These are phyloP conservation scores for Chaetomium globosum DNA, from an alignment of 2,329 filamentous ascomycete species.

Conservation along the genomic window DNA sequence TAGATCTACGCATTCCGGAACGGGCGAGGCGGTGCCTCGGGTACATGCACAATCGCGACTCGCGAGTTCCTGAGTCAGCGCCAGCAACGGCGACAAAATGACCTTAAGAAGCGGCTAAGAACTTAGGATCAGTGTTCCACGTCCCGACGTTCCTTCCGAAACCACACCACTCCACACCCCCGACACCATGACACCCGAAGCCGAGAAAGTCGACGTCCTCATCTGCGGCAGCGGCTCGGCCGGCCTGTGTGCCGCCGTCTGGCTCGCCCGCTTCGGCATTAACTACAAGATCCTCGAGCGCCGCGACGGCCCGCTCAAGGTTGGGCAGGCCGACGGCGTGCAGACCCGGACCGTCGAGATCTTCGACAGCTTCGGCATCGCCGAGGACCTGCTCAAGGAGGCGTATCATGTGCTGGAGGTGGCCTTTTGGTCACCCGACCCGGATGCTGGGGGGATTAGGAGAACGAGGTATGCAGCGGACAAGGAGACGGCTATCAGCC, in stretches of 20 bases:
- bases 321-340: constrained; percentile 66
- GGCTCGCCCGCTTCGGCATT: constrained; percentile 62
- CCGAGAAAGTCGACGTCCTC: constrained; percentile 53
- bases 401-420: constrained; percentile 62
- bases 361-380: constrained; percentile 61
- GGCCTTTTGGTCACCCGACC: constrained; percentile 55
- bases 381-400: constrained; percentile 57
- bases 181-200: constrained; percentile 21
- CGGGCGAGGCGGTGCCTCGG: constrained; percentile 1
- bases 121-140: background rate
- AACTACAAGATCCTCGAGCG: constrained; percentile 61
- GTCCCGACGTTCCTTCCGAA: background rate
- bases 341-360: constrained; percentile 65
- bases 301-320: constrained; percentile 55
- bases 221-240: constrained; percentile 65
- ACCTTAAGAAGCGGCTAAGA: background rate
- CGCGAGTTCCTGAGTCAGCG: constrained; percentile 4
- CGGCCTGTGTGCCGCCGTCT: constrained; percentile 62
- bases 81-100: background rate
- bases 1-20: background rate
- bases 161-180: background rate
- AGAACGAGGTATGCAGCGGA: constrained; percentile 56
- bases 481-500: constrained; percentile 55
- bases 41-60: background rate
- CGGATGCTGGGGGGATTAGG: constrained; percentile 43